Base-by-base conservation (phyloP, 2,329 filamentous ascomycete genomes). In the Xylaria sp. region DNA sequence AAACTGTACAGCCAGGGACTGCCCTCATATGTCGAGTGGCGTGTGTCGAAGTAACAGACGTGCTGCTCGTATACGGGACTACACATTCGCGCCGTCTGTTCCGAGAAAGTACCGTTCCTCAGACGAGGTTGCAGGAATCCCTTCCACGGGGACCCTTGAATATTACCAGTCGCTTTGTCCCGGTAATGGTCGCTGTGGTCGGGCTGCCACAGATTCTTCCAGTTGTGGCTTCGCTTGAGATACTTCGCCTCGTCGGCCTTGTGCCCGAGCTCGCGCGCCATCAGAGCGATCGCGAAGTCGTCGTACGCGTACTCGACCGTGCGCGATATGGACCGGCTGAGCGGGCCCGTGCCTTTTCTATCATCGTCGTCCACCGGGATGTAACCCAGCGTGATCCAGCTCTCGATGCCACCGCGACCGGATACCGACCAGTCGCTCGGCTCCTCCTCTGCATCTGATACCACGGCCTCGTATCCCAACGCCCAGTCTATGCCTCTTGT, bases 281-380 rank as follows among this genome's bases (percentile, higher is more conserved):
- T 84, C 20, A 86, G 79, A 0, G 88, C 86, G 64, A 93, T 87
- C 70, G 86, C 88, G 73, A 90, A 95, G 79, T 94, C 92, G 73
- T 94, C 87, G 79, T 94, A 95, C 0, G 91, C 89, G 76, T 94
- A 95, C 77, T 94, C 92, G 4, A 94, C 88, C 0, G 91, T 93
- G 3, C 92, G 85, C 2, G 89, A 93, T 20, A 94, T 87, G 60
- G 86, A 90, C 15, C 92, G 88, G 0, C 89, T 92, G 72, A 87
- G 85, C 0, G 89, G 87, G 0, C 92, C 92, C 4, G 85, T 84
- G 15, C 90, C 89, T 36, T 85, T 81, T 0, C 81, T 82, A 76
- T 93, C 91, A 18, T 83, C 83, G 75, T 94, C 90, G 63, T 92
- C 85, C 8, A 83, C 85, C 0, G 92, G 92, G 28, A 95, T 91